phyloP scores from a whole-genome alignment of 257 asterid genomes.

The Cordia subcordata region DNA sequence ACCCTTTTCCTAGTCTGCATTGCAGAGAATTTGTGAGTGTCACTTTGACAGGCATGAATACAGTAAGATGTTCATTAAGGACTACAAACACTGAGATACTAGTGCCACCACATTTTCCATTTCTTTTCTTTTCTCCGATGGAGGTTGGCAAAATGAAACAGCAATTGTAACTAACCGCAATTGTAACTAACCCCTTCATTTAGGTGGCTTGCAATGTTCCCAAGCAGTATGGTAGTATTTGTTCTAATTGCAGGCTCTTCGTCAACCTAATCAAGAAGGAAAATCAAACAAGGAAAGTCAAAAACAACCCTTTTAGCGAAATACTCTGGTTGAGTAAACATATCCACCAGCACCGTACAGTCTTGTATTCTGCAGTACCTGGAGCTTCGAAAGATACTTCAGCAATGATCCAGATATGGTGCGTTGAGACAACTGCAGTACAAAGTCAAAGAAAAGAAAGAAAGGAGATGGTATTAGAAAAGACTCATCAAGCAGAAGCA shows the following conservation, averaged over 20 bases:
- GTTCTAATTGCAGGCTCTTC: conserved; percentile 99
- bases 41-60: not conserved
- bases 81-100: too few relatives aligned
- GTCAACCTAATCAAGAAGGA: conserved; percentile 57
- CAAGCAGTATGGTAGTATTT: conserved; percentile 94
- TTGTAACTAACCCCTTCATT: conserved; percentile 84
- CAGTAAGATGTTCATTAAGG: not conserved
- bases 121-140: too few relatives aligned
- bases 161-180: not conserved
- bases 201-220: conserved; percentile 90
- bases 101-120: too few relatives aligned
- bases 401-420: conserved; percentile 83
- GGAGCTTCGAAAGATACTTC: conserved; percentile 95
- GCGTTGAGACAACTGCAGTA: conserved; percentile 90
- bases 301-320: not conserved
- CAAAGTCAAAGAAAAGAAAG: not conserved
- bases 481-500: too few relatives aligned
- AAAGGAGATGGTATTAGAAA: too few relatives aligned
- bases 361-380: conserved; percentile 40
- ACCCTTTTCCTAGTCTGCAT: conserved; percentile 93
- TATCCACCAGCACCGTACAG: not conserved
- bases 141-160: too few relatives aligned
- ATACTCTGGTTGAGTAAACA: not conserved
- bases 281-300: conserved; percentile 14
- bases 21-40: conserved; percentile 19